A percentile compares a stretch with the other conserved stretches of the same genome.
Evolutionary conservation across 139 green algal genomes (phyloP).

Genomic region (Chlamydomonas asymmetrica): DNA sequence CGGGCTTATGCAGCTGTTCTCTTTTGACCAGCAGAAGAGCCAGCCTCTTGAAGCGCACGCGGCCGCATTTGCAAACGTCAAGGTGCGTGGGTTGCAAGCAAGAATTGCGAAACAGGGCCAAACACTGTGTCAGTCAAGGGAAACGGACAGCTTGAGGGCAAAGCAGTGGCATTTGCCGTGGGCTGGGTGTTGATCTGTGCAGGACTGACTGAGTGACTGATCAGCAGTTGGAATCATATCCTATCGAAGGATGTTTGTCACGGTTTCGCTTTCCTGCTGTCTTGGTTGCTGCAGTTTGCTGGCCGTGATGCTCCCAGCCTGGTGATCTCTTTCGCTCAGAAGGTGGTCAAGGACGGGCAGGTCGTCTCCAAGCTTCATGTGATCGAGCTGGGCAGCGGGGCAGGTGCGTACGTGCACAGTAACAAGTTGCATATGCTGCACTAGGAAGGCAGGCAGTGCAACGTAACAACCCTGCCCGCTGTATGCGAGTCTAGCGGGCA

Average conservation of each 20-base stretch:
- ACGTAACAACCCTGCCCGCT: too few relatives aligned
- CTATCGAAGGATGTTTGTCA: too few relatives aligned
- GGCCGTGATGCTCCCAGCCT: constrained; percentile 66
- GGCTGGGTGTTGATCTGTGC: too few relatives aligned
- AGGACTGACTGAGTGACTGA: constrained; percentile 1
- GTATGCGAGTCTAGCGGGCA: too few relatives aligned
- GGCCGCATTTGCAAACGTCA: constrained; percentile 88
- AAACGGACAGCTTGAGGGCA: background rate
- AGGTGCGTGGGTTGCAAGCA: constrained; percentile 47
- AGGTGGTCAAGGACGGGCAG: constrained; percentile 84
- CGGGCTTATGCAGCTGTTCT: constrained; percentile 99
- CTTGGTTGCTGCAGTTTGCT: constrained; percentile 47
- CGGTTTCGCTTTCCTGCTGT: background rate
- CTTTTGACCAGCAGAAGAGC: constrained; percentile 91
- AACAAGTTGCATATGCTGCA: too few relatives aligned
- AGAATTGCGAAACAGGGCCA: background rate
- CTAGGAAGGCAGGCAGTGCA: too few relatives aligned
- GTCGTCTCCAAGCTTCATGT: constrained; percentile 96
- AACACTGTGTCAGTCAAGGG: constrained; percentile 1
- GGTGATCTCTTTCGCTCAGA: constrained; percentile 96
- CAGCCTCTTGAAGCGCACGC: constrained; percentile 97
- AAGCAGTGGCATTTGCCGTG: background rate
- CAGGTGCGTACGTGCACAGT: constrained; percentile 44
- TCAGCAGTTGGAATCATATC: constrained; percentile 1
- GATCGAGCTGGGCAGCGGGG: constrained; percentile 92